Base-by-base conservation (phyloP, 176 grass and related monocot genomes). In the Zoysia japonica region DNA sequence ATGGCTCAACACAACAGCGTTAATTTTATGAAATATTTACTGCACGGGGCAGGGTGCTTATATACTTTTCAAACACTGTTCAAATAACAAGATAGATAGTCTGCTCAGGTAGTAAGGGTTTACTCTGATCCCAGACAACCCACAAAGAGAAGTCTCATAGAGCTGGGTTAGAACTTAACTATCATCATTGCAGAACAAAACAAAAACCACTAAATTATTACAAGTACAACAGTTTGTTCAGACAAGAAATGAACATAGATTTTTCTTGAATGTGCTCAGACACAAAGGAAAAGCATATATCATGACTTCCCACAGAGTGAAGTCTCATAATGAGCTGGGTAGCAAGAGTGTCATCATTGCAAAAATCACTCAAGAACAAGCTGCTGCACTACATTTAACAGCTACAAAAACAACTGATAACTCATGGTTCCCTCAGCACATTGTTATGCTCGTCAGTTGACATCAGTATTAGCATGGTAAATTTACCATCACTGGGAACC, bases 301-400 rank as follows among this genome's bases (percentile, higher is more conserved):
- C 82, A 70, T 16, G 65, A 89, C 82, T 52, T 46, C 80, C 92
- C 89, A 91, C 86, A 91, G 67, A 89, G 89, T 84, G 64, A 83
- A 49, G 86, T 91, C 60, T 94, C 89, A 94, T 91, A 94, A 94
- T 94, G 89, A 94, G 92, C 89, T 94, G 92, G 92, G 89, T 91
- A 87, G 64, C 6, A 84, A 89, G 5, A 71, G 59, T 85, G 71
- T 89, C 77, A 78, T 77, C 82, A 89, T 65, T 20, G 19, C 78
- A 83, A 83, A 75, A 65, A 41, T 76, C 35, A 83, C 76, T 76
- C 80, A 88, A 55, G 16, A 70, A 28, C 4, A 12, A 47, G 9
- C 42, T 17, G 39, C 1, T 17, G 2, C 4, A 41, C 15, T 44
- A 38, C 3, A 48, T 17, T 47, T 1, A 9, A 46, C 0, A 53